Conservation (phyloP, 208 protist species). For the Sergeia podlipaevii region DNA sequence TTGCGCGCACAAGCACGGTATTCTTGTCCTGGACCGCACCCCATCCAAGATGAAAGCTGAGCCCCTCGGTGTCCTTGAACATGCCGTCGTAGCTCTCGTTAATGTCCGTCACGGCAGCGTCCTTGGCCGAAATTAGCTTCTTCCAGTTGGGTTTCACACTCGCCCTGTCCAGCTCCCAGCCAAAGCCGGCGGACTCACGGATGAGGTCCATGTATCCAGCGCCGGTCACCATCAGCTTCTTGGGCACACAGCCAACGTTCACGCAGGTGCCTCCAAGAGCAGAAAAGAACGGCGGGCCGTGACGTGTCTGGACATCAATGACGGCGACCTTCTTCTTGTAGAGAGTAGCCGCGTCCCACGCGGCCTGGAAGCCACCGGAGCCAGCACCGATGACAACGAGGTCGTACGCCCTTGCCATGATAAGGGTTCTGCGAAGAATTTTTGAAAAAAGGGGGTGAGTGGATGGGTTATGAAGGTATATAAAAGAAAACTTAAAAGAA, state of each 20-base stretch:
- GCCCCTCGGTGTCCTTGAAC: conserved; percentile 80
- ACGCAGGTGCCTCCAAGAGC: conserved; percentile 87
- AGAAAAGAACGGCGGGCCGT: conserved; percentile 73
- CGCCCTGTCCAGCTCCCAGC: conserved; percentile 65
- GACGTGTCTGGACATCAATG: conserved; percentile 74
- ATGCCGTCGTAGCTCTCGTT: conserved; percentile 91
- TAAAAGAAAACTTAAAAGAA: not conserved
- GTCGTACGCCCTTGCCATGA: conserved; percentile 79
- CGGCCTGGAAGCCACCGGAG: conserved; percentile 85
- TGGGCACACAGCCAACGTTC: conserved; percentile 86
- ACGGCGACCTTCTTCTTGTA: conserved; percentile 88
- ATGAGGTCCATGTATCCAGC: conserved; percentile 79
- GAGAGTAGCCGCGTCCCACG: conserved; percentile 75
- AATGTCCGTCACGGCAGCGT: conserved; percentile 76
- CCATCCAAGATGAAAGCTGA: conserved; percentile 84
- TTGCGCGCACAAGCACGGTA: conserved; percentile 72
- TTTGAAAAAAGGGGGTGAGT: conserved; percentile 6
- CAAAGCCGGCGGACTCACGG: conserved; percentile 74
- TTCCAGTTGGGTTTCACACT: conserved; percentile 71
- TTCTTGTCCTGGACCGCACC: conserved; percentile 63
- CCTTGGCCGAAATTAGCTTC: conserved; percentile 86
- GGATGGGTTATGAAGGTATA: not conserved
- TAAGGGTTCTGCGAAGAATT: conserved; percentile 47
- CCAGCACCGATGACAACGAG: conserved; percentile 89
- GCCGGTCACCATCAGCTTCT: conserved; percentile 88